These are phyloP conservation scores for Pseudocercospora cruenta DNA, from an alignment of 2,329 filamentous ascomycete genomes.

Conservation along the genomic window DNA sequence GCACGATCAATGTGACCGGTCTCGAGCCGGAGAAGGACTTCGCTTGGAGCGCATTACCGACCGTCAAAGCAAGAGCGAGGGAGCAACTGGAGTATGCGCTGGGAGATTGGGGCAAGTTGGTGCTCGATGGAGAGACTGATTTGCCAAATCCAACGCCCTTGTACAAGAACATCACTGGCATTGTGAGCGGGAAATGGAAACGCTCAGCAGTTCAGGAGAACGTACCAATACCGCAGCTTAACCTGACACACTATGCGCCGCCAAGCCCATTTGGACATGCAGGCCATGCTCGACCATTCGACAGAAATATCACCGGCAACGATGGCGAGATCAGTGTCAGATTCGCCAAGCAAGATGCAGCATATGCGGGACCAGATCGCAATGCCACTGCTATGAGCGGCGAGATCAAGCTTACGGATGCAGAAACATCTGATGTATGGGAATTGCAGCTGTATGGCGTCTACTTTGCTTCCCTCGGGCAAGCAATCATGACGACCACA, in stretches of 20 bases:
- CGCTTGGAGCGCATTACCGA: constrained; percentile 73
- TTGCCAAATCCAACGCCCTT: constrained; percentile 53
- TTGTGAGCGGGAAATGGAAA: constrained; percentile 75
- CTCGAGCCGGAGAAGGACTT: constrained; percentile 74
- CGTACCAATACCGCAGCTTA: constrained; percentile 50
- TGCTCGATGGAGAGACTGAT: constrained; percentile 44
- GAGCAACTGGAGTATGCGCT: constrained; percentile 54
- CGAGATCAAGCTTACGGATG: constrained; percentile 72
- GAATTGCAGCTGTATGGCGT: constrained; percentile 80
- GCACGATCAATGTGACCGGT: constrained; percentile 66
- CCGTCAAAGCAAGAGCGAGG: constrained; percentile 67
- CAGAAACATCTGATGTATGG: constrained; percentile 72
- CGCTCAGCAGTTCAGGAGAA: constrained; percentile 57
- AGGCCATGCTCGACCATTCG: constrained; percentile 60
- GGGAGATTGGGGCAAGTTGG: constrained; percentile 39
- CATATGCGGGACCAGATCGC: constrained; percentile 35
- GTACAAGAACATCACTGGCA: constrained; percentile 81
- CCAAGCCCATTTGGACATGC: constrained; percentile 66
- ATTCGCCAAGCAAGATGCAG: constrained; percentile 59
- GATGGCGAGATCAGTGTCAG: constrained; percentile 71
- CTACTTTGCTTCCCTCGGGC: constrained; percentile 81
- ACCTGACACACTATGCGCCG: constrained; percentile 61
- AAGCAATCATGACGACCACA: constrained; percentile 80
- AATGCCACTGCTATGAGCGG: constrained; percentile 69
- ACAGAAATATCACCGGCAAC: constrained; percentile 76